These are phyloP conservation scores for Tetrahymena thermophila DNA, from an alignment of 73 alveolate genomes.

Conservation along the genomic window DNA sequence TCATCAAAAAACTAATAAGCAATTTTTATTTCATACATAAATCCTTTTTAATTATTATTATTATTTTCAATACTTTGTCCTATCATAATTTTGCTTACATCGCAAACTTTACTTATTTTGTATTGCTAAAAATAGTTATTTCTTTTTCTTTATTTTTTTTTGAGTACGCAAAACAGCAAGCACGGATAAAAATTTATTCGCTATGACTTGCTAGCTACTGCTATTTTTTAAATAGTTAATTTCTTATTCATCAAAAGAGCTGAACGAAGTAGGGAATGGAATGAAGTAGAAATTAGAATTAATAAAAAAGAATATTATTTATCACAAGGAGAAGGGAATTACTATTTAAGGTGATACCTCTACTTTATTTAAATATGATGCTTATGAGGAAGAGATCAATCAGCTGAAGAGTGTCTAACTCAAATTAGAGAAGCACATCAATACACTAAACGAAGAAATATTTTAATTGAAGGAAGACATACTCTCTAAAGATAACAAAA, in stretches of 20 bases:
- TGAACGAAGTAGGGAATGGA: not conserved
- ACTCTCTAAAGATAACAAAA: not conserved
- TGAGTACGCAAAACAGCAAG: too few relatives aligned
- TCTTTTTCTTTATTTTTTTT: not conserved
- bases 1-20: not conserved
- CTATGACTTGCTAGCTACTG: not conserved
- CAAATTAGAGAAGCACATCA: not conserved
- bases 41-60: not conserved
- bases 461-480: not conserved
- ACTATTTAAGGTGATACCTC: not conserved
- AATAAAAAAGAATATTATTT: not conserved
- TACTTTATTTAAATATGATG: not conserved
- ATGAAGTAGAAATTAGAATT: not conserved
- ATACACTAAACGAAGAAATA: not conserved
- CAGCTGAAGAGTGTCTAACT: not conserved
- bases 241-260: not conserved
- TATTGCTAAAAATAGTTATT: not conserved
- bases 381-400: not conserved
- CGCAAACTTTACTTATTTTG: not conserved
- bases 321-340: not conserved
- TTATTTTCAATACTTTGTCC: not conserved
- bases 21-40: not conserved
- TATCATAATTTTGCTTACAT: not conserved
- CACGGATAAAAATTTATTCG: not conserved
- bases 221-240: not conserved